Base-by-base conservation (phyloP, 257 asterid genomes). In the Gardenia jasminoides region DNA sequence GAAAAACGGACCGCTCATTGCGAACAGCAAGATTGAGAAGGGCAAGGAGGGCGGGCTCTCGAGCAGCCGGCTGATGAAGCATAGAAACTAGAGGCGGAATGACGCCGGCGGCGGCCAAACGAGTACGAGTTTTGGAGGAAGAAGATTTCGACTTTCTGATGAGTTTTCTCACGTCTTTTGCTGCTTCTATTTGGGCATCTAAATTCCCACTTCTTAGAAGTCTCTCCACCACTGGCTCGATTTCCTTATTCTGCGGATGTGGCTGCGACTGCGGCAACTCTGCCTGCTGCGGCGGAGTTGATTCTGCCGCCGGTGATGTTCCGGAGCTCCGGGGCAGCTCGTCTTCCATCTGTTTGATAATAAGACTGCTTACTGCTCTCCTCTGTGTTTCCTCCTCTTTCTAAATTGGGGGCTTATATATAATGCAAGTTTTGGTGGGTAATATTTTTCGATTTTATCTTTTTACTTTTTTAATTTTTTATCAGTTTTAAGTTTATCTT, bases 11-110 rank as follows among this genome's bases (percentile, higher is more conserved):
- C 98, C 92, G 84, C 83, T 88, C 93, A 84, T 93, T 84, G 46
- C 98, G 97, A 76, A 90, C 96, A 48, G 98, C 98, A 81, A 93
- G 96, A 83, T 93, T 93, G 82, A 93, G 97, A 83, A 93, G 92
- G 69, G 98, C 98, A 58, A 93, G 90, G 3, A 93, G 90, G 39
- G 97, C 95, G 39, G 96, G 84, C 83, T 94, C 98, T 28, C 97
- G 94, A 80, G 97, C 95, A 26, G 93, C 85, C 43, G 77, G 75
- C 10, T 75, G 67, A 74, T 82, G 88, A 66, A 94, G 94, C 97
- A 94, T 89, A 73, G 91, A 79, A 52, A 94, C 90, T 62, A 94
- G 94, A 74, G 98, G 98, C 81, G 91, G 92, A 76, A 94, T 90
- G 59, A 88, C 97, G 30, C 98, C 97, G 75, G 97, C 92, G 44